These are phyloP conservation scores for Ambrosiella cleistominuta DNA, from an alignment of 2,329 filamentous ascomycete genomes.

Conservation along the genomic window DNA sequence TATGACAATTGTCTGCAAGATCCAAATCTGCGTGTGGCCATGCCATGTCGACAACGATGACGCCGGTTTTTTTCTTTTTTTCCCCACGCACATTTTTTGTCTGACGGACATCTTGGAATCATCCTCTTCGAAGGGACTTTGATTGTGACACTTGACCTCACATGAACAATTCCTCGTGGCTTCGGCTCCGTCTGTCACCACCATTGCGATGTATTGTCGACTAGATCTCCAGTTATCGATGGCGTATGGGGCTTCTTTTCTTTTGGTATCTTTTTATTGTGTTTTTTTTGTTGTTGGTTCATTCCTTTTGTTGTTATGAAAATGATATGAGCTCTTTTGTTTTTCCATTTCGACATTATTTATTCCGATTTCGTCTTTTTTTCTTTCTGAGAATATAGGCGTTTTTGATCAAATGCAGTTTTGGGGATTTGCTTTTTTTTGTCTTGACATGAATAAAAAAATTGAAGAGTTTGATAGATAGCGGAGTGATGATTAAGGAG, in stretches of 20 bases:
- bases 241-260: neutral
- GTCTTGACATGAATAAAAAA: neutral
- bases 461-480: neutral
- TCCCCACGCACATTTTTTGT: too few species aligned
- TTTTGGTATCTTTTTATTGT: neutral
- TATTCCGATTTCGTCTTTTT: neutral
- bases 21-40: neutral
- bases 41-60: too few species aligned
- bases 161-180: too few species aligned
- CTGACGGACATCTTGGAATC: too few species aligned
- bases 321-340: slow-evolving; percentile 8
- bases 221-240: neutral
- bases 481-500: neutral
- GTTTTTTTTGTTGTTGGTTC: neutral
- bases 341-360: neutral
- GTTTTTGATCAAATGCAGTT: slow-evolving; percentile 1
- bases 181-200: neutral
- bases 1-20: neutral
- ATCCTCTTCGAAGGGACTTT: too few species aligned
- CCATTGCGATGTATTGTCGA: neutral
- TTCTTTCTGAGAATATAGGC: neutral
- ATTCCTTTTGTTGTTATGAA: slow-evolving; percentile 12
- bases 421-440: neutral
- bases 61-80: too few species aligned
- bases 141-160: too few species aligned